Conservation (phyloP, 805 yeast species). For the Zygoascus flipseniorum region DNA sequence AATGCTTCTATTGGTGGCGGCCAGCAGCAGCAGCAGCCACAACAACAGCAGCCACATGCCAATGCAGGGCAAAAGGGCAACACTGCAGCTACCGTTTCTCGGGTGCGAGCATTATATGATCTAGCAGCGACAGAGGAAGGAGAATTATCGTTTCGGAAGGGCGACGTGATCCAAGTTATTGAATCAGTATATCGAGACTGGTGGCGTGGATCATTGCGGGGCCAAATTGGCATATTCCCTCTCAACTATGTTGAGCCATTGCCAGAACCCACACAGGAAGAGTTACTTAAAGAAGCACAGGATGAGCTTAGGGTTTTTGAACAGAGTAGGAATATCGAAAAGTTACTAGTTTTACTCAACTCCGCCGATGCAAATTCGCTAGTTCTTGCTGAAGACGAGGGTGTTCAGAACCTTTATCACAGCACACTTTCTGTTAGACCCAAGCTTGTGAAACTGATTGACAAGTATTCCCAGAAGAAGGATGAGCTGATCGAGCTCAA, state of each 20-base stretch:
- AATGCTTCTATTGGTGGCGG: not conserved
- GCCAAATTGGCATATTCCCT: constrained; percentile 83
- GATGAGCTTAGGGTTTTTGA: constrained; percentile 47
- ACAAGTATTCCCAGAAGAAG: constrained; percentile 64
- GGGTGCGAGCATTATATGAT: constrained; percentile 82
- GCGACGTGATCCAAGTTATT: constrained; percentile 79
- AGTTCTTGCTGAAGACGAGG: constrained; percentile 45
- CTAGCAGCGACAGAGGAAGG: constrained; percentile 71
- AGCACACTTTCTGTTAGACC: constrained; percentile 66
- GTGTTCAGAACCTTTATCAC: constrained; percentile 66
- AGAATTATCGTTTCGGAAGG: constrained; percentile 77
- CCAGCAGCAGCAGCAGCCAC: constrained; percentile 16
- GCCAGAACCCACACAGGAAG: constrained; percentile 54
- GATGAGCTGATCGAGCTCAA: constrained; percentile 71
- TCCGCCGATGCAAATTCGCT: constrained; percentile 29
- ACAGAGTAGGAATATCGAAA: constrained; percentile 56
- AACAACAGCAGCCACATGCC: constrained; percentile 11
- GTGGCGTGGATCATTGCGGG: constrained; percentile 87
- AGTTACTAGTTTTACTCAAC: constrained; percentile 49
- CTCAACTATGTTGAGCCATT: constrained; percentile 81
- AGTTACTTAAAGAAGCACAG: constrained; percentile 41
- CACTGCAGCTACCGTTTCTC: constrained; percentile 37
- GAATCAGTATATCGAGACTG: constrained; percentile 88
- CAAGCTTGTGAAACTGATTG: constrained; percentile 63
- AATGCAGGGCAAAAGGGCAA: constrained; percentile 15